Evolutionary conservation across 2,329 filamentous ascomycete genomes (phyloP).

Genomic region (Venturia carpophila): DNA sequence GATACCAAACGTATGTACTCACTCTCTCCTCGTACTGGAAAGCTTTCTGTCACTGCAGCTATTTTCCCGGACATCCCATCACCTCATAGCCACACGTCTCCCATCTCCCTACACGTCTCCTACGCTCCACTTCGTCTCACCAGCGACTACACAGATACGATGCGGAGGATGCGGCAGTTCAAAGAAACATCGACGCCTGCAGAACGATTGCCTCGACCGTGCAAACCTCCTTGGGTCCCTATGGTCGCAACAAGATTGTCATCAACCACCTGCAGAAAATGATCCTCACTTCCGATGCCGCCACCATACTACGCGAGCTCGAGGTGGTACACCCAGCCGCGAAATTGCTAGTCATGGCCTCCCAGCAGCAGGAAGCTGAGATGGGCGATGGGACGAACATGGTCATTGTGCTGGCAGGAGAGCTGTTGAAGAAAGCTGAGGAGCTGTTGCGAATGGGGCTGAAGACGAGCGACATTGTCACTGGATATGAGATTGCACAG

Average conservation of each 20-base stretch:
- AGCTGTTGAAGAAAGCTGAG: constrained; percentile 94
- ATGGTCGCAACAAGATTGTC: constrained; percentile 98
- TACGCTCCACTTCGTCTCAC: constrained; percentile 29
- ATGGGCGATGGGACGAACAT: constrained; percentile 98
- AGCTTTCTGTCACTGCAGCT: constrained; percentile 5
- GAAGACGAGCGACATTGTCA: constrained; percentile 95
- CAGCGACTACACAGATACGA: constrained; percentile 66
- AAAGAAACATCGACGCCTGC: constrained; percentile 98
- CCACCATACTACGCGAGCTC: constrained; percentile 92
- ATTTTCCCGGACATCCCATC: not conserved
- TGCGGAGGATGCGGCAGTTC: constrained; percentile 94
- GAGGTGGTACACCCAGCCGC: constrained; percentile 97
- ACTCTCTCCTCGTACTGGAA: constrained; percentile 21
- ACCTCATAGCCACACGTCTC: not conserved
- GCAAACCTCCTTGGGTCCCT: constrained; percentile 92
- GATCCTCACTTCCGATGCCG: constrained; percentile 96
- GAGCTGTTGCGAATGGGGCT: constrained; percentile 92
- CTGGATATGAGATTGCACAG: constrained; percentile 92
- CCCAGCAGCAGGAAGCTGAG: constrained; percentile 97
- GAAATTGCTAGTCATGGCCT: constrained; percentile 96
- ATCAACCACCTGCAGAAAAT: constrained; percentile 99
- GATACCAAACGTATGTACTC: constrained; percentile 78
- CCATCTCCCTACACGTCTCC: not conserved
- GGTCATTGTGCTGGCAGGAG: constrained; percentile 90
- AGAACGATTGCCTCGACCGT: constrained; percentile 92